Evolutionary conservation across 2,329 filamentous ascomycete species (phyloP).

Genomic region (Sphaerostilbella broomeana): DNA sequence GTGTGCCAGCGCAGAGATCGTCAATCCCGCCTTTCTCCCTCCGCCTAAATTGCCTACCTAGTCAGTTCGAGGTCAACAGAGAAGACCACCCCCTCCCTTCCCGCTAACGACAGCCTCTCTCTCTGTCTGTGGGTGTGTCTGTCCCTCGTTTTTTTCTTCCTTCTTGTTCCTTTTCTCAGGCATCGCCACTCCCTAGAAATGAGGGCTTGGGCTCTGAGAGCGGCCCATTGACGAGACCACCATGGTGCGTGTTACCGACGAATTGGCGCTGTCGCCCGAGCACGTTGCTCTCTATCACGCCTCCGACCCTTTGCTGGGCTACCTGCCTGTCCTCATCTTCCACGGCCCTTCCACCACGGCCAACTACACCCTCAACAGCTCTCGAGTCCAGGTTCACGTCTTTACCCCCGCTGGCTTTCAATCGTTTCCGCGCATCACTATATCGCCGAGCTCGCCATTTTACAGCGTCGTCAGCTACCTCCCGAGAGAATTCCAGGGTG

Average conservation of each 20-base stretch:
- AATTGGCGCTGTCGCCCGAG: slow-evolving; percentile 73
- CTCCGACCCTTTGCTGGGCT: slow-evolving; percentile 73
- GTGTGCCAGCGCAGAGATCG: slow-evolving; percentile 1
- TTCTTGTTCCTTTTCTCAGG: not conserved
- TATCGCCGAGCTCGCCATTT: slow-evolving; percentile 86
- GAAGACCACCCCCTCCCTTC: not conserved
- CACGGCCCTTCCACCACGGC: slow-evolving; percentile 85
- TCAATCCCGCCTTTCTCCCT: slow-evolving; percentile 7
- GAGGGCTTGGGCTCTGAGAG: slow-evolving; percentile 16
- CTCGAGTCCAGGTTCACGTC: slow-evolving; percentile 89
- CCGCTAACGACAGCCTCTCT: not conserved
- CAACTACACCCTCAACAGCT: slow-evolving; percentile 81
- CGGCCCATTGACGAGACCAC: slow-evolving; percentile 41
- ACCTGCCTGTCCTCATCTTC: slow-evolving; percentile 81
- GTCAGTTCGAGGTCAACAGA: too few species aligned
- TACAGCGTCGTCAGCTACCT: slow-evolving; percentile 87
- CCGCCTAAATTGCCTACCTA: too few species aligned
- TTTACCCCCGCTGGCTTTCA: slow-evolving; percentile 83
- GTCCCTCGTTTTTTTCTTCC: not conserved
- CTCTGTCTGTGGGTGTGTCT: not conserved
- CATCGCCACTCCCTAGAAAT: too few species aligned
- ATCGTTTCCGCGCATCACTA: slow-evolving; percentile 83
- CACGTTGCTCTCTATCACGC: slow-evolving; percentile 83
- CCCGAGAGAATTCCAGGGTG: slow-evolving; percentile 89
- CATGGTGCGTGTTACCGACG: slow-evolving; percentile 79